Percentiles rank a stretch among this genome's conserved stretches.
These are phyloP conservation scores for Penicillium sp. DNA, from an alignment of 2,329 filamentous ascomycete genomes.

Conservation along the genomic window DNA sequence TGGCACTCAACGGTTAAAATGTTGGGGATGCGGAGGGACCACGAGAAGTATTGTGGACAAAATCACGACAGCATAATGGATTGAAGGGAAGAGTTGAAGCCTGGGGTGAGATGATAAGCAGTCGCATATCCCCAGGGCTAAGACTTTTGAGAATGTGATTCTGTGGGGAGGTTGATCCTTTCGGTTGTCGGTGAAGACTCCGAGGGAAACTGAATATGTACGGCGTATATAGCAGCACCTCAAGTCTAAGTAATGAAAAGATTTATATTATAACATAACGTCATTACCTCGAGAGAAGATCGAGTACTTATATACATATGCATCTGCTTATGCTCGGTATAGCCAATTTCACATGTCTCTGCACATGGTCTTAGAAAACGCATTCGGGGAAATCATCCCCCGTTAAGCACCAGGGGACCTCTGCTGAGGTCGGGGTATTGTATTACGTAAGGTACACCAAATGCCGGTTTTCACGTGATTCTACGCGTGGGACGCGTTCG, in stretches of 20 bases:
- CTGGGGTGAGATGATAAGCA: slow-evolving; percentile 10
- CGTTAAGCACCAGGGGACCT: not conserved
- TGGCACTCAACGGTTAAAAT: slow-evolving; percentile 2
- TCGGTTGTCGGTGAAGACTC: slow-evolving; percentile 36
- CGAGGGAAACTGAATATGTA: slow-evolving; percentile 10
- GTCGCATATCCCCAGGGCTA: slow-evolving; percentile 2
- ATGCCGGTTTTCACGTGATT: slow-evolving; percentile 11
- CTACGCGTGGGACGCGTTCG: slow-evolving; percentile 20
- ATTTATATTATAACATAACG: too few relatives aligned
- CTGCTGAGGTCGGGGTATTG: not conserved
- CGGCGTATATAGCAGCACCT: not conserved
- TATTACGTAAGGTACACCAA: not conserved
- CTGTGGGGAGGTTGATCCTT: slow-evolving; percentile 30
- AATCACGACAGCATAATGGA: slow-evolving; percentile 7
- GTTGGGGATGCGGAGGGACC: slow-evolving; percentile 3
- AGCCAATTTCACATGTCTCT: slow-evolving; percentile 14
- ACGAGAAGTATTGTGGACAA: not conserved
- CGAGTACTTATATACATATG: not conserved
- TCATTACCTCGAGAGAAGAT: not conserved
- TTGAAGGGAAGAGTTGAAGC: not conserved
- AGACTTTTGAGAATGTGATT: slow-evolving; percentile 17
- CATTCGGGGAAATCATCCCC: not conserved
- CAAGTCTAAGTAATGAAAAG: not conserved
- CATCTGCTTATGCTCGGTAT: not conserved
- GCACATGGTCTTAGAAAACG: not conserved